Evolutionary conservation across 2,329 filamentous ascomycete genomes (phyloP).

Genomic region (Beauveria brongniartii): DNA sequence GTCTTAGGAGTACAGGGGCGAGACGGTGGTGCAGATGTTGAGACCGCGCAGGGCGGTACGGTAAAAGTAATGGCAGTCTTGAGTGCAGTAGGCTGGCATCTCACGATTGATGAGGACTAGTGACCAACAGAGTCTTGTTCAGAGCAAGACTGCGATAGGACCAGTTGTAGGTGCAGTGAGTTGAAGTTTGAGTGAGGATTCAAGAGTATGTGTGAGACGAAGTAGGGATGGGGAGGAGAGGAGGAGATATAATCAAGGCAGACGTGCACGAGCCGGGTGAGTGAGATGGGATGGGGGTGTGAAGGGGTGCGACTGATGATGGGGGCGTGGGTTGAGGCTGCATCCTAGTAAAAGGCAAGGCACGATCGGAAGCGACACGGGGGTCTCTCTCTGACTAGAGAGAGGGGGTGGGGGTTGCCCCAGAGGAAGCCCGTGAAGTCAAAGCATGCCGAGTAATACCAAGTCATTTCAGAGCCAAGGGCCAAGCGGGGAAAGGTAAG

Average conservation of each 20-base stretch:
- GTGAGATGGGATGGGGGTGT: constrained; percentile 5
- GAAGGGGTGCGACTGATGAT: constrained; percentile 2
- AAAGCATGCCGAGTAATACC: neutral
- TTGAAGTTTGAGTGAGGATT: neutral
- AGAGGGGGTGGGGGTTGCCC: neutral
- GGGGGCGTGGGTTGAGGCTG: constrained; percentile 4
- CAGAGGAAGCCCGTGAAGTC: neutral
- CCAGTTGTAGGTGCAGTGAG: neutral
- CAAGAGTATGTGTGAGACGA: neutral
- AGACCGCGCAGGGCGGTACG: constrained; percentile 81
- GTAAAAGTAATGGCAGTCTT: constrained; percentile 91
- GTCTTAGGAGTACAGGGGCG: constrained; percentile 60
- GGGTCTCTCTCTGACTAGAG: neutral
- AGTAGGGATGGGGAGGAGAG: neutral
- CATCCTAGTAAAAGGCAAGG: neutral
- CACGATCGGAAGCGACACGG: constrained; percentile 5
- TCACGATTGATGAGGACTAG: neutral
- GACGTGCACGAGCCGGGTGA: neutral
- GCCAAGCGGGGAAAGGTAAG: constrained; percentile 3
- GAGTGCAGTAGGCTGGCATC: constrained; percentile 75
- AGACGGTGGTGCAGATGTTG: constrained; percentile 72
- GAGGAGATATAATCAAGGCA: constrained; percentile 1
- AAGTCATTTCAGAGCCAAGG: neutral
- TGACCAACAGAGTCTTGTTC: constrained; percentile 6
- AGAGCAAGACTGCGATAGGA: constrained; percentile 3